Base-by-base conservation (phyloP, 2,329 filamentous ascomycete genomes). In the Fusarium sp. region DNA sequence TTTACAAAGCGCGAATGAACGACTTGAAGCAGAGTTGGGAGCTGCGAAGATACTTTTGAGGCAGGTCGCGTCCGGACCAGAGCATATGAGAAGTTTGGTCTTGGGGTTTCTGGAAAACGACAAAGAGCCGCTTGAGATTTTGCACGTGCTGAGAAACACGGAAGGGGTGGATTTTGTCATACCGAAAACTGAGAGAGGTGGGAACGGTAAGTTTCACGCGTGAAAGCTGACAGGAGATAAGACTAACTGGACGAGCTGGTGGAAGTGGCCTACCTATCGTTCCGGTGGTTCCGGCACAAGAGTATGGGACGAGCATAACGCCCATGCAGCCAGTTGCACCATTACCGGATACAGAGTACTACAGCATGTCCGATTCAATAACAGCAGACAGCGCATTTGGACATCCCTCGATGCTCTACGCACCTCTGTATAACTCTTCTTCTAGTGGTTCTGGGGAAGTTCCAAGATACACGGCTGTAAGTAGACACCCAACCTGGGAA, bases 41-140 rank as follows among this genome's bases (percentile, higher is more conserved):
- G 64, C 64, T 4, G 59, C 64, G 0, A 68, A 64, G 1, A 5
- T 16, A 0, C 32, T 67, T 3, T 1, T 67, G 3, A 45, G 7
- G 1, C 46, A 68, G 0, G 21, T 68, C 0, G 58, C 51, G 1
- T 32, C 4, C 6, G 64, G 64, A 1, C 12, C 64, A 1, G 46
- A 21, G 2, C 18, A 45, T 3, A 2, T 49, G 0, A 27, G 46
- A 30, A 9, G 16, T 6, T 4, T 32, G 0, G 48, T 64, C 1
- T 23, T 63, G 2, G 30, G 49, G 2, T 18, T 49, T 4, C 8
- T 67, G 3, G 50, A 51, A 2, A 18, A 43, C 2, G 49, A 8
- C 0, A 64, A 32, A 7, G 58, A 67, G 13, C 64, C 64, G 0
- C 6, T 20, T 2, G 64, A 67, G 7, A 67, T 67, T 8, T 1